These are phyloP conservation scores for Chrysosporium keratinophilum DNA, from an alignment of 2,329 filamentous ascomycete species.

Conservation along the genomic window DNA sequence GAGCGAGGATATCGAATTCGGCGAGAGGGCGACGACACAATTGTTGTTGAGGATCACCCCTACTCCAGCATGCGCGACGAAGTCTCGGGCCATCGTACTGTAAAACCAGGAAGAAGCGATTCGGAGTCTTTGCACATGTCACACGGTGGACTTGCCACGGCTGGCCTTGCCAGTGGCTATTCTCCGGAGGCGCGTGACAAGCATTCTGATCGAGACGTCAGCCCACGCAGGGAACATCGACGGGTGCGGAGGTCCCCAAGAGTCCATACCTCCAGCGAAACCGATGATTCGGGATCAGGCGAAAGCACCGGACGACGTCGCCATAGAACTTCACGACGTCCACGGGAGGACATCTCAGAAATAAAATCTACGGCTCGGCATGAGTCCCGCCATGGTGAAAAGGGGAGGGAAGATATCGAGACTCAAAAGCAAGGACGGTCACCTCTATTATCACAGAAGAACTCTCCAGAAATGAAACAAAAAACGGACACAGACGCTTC, in stretches of 20 bases:
- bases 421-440: conserved; percentile 31
- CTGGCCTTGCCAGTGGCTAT: conserved; percentile 29
- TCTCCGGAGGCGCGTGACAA: conserved; percentile 11
- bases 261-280: not conserved
- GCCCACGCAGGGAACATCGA: not conserved
- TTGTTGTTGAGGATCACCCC: conserved; percentile 10
- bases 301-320: not conserved
- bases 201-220: not conserved
- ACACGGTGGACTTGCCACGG: conserved; percentile 26
- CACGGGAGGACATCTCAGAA: not conserved
- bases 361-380: not conserved
- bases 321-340: not conserved
- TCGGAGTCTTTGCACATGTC: conserved; percentile 1
- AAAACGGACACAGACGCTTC: conserved; percentile 52
- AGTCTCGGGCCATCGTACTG: not conserved
- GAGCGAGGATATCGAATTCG: conserved; percentile 21
- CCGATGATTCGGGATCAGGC: conserved; percentile 4
- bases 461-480: conserved; percentile 44
- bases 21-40: conserved; percentile 6
- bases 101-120: not conserved
- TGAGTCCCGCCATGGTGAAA: not conserved
- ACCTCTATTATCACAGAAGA: not conserved
- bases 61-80: conserved; percentile 4
- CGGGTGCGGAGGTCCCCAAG: not conserved
- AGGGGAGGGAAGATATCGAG: conserved; percentile 51